Conservation (phyloP, 75 land plant genomes). For the Chamaecyparis obtusa region DNA sequence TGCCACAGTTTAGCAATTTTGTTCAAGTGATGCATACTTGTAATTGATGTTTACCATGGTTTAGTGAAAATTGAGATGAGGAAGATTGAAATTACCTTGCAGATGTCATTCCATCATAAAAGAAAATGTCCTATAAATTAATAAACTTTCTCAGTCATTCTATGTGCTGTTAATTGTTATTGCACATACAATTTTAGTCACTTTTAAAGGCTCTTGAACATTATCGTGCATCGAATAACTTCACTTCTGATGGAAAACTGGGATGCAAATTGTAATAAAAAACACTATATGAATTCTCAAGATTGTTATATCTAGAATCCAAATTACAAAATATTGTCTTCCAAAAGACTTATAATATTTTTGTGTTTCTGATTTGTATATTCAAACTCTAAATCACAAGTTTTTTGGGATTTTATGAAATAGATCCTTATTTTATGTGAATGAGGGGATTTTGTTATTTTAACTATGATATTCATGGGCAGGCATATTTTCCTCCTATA, state of each 20-base stretch:
- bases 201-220: not conserved
- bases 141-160: not conserved
- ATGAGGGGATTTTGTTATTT: not conserved
- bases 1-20: not conserved
- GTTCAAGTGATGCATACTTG: not conserved
- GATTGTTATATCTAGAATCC: not conserved
- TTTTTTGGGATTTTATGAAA: not conserved
- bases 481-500: constrained; percentile 37
- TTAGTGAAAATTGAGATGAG: not conserved
- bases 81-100: not conserved
- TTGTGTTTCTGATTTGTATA: not conserved
- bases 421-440: not conserved
- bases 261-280: not conserved
- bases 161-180: not conserved
- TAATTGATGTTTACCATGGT: not conserved
- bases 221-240: not conserved
- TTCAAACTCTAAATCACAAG: not conserved
- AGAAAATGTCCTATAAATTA: not conserved
- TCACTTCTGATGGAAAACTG: not conserved
- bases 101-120: not conserved
- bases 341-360: not conserved
- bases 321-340: not conserved
- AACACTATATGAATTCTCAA: not conserved
- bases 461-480: constrained; percentile 2
- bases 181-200: not conserved